Percentiles rank a stretch among this genome's conserved stretches.
Evolutionary conservation across 116 monocot species (phyloP).

Genomic region (Thalassia testudinum): DNA sequence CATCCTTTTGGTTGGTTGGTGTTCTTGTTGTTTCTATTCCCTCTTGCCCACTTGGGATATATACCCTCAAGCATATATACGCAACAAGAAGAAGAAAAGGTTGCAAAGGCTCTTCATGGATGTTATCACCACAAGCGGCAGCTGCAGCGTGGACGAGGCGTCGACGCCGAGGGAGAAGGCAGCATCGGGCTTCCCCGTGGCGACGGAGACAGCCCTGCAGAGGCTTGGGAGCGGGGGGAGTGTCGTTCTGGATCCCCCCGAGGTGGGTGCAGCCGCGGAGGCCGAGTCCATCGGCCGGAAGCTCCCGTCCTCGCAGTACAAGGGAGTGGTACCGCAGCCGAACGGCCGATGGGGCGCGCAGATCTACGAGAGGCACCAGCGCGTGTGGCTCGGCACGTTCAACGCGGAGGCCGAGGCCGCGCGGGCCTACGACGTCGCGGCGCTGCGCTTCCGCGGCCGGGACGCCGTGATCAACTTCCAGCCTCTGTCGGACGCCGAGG

Average conservation of each 20-base stretch:
- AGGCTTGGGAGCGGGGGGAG: constrained; percentile 7
- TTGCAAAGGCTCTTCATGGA: no score
- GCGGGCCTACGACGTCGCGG: constrained; percentile 61
- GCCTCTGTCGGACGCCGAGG: constrained; percentile 20
- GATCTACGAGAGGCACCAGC: constrained; percentile 84
- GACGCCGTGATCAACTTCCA: constrained; percentile 81
- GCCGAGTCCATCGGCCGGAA: constrained; percentile 26
- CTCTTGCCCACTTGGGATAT: no score
- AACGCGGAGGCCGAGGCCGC: constrained; percentile 54
- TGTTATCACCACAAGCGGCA: no score
- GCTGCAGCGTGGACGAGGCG: no score
- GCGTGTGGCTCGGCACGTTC: constrained; percentile 92
- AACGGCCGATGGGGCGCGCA: constrained; percentile 87
- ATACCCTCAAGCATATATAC: no score
- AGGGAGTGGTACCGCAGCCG: constrained; percentile 78
- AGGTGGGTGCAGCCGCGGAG: constrained; percentile 6
- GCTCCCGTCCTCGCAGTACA: constrained; percentile 66
- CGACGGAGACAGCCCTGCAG: neutral
- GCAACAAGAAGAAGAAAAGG: no score
- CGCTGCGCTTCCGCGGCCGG: constrained; percentile 65
- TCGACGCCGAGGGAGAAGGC: neutral
- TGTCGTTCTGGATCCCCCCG: constrained; percentile 11
- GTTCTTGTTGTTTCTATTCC: no score
- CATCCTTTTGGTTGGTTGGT: no score
- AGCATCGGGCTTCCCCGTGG: neutral